Evolutionary conservation across 805 yeast species (phyloP).

Genomic region (Saccharomyces kudriavzevii): DNA sequence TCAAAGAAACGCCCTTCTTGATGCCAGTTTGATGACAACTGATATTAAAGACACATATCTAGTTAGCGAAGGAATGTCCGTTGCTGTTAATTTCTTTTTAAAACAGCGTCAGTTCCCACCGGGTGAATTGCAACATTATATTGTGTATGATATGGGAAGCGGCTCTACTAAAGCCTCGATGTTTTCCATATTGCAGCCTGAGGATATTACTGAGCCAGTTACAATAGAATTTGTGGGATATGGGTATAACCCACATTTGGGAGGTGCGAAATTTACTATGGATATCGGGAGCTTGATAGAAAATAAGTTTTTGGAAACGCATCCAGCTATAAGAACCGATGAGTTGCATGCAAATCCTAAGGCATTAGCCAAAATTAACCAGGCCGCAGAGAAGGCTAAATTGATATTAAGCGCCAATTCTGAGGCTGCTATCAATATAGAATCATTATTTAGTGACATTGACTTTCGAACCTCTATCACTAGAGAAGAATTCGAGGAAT

Average conservation of each 20-base stretch:
- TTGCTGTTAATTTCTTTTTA: constrained; percentile 70
- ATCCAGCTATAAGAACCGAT: constrained; percentile 33
- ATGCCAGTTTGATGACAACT: constrained; percentile 55
- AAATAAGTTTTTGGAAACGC: constrained; percentile 45
- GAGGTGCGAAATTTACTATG: constrained; percentile 70
- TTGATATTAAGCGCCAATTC: constrained; percentile 77
- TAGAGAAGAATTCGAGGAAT: constrained; percentile 71
- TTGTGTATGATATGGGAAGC: constrained; percentile 87
- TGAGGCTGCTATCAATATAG: constrained; percentile 72
- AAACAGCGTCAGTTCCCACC: constrained; percentile 18
- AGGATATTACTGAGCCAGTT: constrained; percentile 35
- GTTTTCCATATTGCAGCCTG: constrained; percentile 46
- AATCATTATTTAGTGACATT: constrained; percentile 60
- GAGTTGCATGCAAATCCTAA: constrained; percentile 43
- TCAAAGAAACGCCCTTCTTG: constrained; percentile 63
- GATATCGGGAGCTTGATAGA: constrained; percentile 53
- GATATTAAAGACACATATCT: constrained; percentile 52
- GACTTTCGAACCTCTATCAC: constrained; percentile 65
- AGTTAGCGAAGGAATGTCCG: constrained; percentile 88
- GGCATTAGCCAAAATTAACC: constrained; percentile 60
- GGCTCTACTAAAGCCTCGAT: constrained; percentile 84
- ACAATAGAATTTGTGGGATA: constrained; percentile 62
- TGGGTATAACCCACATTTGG: constrained; percentile 58
- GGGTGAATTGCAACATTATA: constrained; percentile 43
- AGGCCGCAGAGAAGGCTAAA: constrained; percentile 85